Percentiles rank a stretch among this genome's conserved stretches.
Evolutionary conservation across 163 green algal genomes (phyloP).

Genomic region (Dunaliella salina): DNA sequence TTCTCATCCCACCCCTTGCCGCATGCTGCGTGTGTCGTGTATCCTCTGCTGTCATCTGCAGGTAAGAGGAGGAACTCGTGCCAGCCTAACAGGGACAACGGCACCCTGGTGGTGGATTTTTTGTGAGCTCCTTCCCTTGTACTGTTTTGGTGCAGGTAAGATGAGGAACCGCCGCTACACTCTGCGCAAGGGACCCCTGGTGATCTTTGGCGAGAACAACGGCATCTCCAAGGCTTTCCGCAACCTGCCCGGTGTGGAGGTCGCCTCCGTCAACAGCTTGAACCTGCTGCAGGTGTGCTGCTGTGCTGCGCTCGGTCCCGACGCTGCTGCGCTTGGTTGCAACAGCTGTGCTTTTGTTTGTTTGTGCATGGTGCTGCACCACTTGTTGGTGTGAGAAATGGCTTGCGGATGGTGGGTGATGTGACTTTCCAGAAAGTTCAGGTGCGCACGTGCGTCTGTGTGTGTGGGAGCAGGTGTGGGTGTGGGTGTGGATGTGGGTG

Average conservation of each 20-base stretch:
- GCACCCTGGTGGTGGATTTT: background rate
- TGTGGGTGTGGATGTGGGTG: background rate
- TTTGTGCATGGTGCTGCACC: too few relatives aligned
- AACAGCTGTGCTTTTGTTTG: too few relatives aligned
- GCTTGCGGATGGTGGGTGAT: too few relatives aligned
- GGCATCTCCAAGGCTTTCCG: constrained; percentile 89
- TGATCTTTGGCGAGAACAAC: constrained; percentile 85
- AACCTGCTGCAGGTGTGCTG: constrained; percentile 82
- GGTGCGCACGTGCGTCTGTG: background rate
- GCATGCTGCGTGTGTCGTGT: too few relatives aligned
- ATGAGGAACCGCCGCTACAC: constrained; percentile 90
- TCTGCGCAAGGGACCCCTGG: constrained; percentile 87
- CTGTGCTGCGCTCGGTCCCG: background rate
- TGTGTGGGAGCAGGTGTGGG: background rate
- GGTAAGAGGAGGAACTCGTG: too few relatives aligned
- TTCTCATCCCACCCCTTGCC: too few relatives aligned
- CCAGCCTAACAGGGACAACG: background rate
- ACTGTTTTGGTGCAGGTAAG: constrained; percentile 67
- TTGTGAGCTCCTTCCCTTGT: background rate
- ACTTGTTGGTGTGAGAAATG: too few relatives aligned
- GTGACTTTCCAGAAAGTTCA: too few relatives aligned
- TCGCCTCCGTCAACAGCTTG: constrained; percentile 76
- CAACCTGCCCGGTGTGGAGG: constrained; percentile 95
- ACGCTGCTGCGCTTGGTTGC: constrained; percentile 12
- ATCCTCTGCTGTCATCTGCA: too few relatives aligned